Base-by-base conservation (phyloP, 2,329 filamentous ascomycete genomes). In the Lachnellula hyalina region DNA sequence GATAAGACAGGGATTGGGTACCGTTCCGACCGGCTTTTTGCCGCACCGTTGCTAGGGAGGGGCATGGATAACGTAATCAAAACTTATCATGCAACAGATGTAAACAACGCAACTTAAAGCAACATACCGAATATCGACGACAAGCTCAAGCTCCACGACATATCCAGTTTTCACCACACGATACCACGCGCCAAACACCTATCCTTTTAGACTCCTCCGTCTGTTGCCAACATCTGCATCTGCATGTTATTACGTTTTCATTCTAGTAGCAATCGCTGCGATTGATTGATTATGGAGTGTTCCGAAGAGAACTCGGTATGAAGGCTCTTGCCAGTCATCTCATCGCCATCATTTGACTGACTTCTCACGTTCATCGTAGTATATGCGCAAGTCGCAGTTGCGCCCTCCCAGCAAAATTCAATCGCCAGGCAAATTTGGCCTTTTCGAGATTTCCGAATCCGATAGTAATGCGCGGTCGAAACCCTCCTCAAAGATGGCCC, bases 391-490 rank as follows among this genome's bases (percentile, higher is more conserved):
- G 49, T 69, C 67, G 17, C 64, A 67, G 50, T 34, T 65, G 19
- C 65, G 57, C 32, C 63, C 54, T 51, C 65, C 67, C 44, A 61
- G 52, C 51, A 58, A 58, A 44, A 63, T 68, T 15, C 58, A 60
- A 17, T 67, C 66, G 34, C 70, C 67, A 47, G 63, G 52, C 40
- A 65, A 63, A 54, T 11, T 32, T 32, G 71, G 72, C 3, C 74
- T 85, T 15, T 69, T 75, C 9, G 82, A 85, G 64, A 78, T 82
- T 61, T 77, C 73, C 64, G 79, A 84, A 7, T 84, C 82, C n/a
- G 80, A 85, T 64, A 75, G 73, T 70, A 86, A 86, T 66, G 69
- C 76, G 44, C 78, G 82, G 49, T 68, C 71, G 19, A 77, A 77
- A 49, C 68, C 71, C 1, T 67, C 74, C 0, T 73, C 73, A 38